Conservation (phyloP, 1,284 basidiomycete species). For the Xerocomus nothofagi region DNA sequence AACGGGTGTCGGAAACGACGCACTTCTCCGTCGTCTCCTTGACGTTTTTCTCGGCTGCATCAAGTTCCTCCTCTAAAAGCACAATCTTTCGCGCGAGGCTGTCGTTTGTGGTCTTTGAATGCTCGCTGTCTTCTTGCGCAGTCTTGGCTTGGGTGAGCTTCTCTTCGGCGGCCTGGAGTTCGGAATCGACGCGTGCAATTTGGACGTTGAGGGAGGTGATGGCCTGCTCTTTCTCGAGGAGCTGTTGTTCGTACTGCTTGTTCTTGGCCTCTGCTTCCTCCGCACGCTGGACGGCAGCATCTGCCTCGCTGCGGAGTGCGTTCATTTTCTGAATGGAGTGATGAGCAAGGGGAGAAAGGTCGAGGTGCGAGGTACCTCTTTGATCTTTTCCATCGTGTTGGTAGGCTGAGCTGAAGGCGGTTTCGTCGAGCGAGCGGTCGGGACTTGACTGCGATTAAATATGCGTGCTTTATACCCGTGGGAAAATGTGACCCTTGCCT, state of each 20-base stretch:
- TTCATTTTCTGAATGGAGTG: conserved; percentile 57
- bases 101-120: conserved; percentile 76
- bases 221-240: conserved; percentile 88
- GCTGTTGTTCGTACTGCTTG: conserved; percentile 80
- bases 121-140: conserved; percentile 71
- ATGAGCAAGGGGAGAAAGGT: conserved; percentile 9
- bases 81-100: conserved; percentile 83
- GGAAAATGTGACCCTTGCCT: conserved; percentile 32
- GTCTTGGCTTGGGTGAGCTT: conserved; percentile 74
- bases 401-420: conserved; percentile 9
- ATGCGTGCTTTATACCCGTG: conserved; percentile 20
- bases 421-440: conserved; percentile 10
- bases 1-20: conserved; percentile 35
- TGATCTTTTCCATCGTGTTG: conserved; percentile 71
- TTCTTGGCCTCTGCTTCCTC: conserved; percentile 84
- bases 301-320: conserved; percentile 82
- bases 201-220: conserved; percentile 83
- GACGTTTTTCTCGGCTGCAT: conserved; percentile 93
- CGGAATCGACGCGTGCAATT: conserved; percentile 66
- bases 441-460: conserved; percentile 25
- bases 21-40: conserved; percentile 98
- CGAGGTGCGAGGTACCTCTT: conserved; percentile 46
- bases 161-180: conserved; percentile 79
- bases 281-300: conserved; percentile 75
- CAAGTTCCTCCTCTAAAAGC: conserved; percentile 93